phyloP scores from a whole-genome alignment of 129 eudicot species.

The Centrapalus pauciflorus region DNA sequence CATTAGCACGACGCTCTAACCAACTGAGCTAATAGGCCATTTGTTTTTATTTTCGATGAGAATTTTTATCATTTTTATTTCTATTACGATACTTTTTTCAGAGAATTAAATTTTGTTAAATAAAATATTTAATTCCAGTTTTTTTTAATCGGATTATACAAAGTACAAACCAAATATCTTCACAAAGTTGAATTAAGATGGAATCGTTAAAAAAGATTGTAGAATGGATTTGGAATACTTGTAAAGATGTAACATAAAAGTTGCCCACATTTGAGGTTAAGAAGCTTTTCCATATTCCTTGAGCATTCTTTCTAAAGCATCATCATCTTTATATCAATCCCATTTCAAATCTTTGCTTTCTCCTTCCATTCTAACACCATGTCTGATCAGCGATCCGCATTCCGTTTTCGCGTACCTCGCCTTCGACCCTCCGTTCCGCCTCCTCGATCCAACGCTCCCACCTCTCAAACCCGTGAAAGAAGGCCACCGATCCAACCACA shows the following conservation, averaged over 20 bases:
- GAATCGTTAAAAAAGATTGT: conserved; percentile 17
- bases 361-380: conserved; percentile 19
- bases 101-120: too few species aligned
- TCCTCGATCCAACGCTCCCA: conserved; percentile 14
- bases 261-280: conserved; percentile 24
- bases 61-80: too few species aligned
- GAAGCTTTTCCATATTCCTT: conserved; percentile 11
- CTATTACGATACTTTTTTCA: too few species aligned
- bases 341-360: neutral
- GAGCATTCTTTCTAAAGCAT: conserved; percentile 44
- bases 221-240: conserved; percentile 25
- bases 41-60: neutral
- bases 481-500: neutral
- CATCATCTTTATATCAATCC: too few species aligned
- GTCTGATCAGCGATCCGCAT: conserved; percentile 51
- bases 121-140: too few species aligned
- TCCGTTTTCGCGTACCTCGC: conserved; percentile 59
- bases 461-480: conserved; percentile 2
- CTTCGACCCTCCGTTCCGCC: conserved; percentile 31
- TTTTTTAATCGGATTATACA: too few species aligned
- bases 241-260: conserved; percentile 23
- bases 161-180: too few species aligned
- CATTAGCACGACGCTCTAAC: conserved; percentile 95
- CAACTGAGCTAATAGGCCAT: conserved; percentile 82
- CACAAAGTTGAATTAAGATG: neutral